Evolutionary conservation across 441 rosid species (phyloP), one percentile per base, ranked within the genome.

Genomic region (Melastoma candidum): DNA sequence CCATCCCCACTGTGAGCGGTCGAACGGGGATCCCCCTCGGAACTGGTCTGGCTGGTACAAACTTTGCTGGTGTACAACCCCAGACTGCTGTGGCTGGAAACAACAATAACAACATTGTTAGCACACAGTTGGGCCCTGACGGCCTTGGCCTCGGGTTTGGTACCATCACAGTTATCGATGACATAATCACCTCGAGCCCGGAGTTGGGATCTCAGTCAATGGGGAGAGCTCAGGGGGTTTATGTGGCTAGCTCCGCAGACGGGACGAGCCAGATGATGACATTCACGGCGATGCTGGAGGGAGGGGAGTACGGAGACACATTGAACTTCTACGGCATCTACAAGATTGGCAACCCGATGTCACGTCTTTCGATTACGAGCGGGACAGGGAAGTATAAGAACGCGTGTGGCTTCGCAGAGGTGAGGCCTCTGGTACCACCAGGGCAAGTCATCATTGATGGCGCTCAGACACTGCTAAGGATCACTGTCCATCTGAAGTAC

Each of bases 181-280:
- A 85, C 64, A 61, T 85, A 45, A 63, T 90, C 60, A 87, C 93
- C 9, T 25, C 81, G 54, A 77, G 81, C 63, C 90, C 96, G 8
- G 84, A 81, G 43, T 68, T 83, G 68, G 87, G 95, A 29, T 74
- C 87, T 0, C 96, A 90, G 67, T 60, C 64, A 3, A 69, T 90
- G 12, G 98, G 98, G 48, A 87, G 77, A 58, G 98, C 96, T 56
- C 98, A 87, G 59, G 96, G 96, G 13, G 85, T 87, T 48, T 85
- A 87, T 39, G 77, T 87, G 61, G 96, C 96, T 0, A 87, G 95
- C 46, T 83, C 98, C 3, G 85, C 78, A 13, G 85, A 83, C 50
- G 95, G 94, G 48, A 69, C 79, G 56, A 82, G 86, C 17, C 98
- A 90, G 76, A 83, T 87, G 95, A 83, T 90, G 96, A 82, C 98